A percentile compares a stretch with the other conserved stretches of the same genome.
Conservation (phyloP, 352 stramenopile species). For the Phytophthora constricta region DNA sequence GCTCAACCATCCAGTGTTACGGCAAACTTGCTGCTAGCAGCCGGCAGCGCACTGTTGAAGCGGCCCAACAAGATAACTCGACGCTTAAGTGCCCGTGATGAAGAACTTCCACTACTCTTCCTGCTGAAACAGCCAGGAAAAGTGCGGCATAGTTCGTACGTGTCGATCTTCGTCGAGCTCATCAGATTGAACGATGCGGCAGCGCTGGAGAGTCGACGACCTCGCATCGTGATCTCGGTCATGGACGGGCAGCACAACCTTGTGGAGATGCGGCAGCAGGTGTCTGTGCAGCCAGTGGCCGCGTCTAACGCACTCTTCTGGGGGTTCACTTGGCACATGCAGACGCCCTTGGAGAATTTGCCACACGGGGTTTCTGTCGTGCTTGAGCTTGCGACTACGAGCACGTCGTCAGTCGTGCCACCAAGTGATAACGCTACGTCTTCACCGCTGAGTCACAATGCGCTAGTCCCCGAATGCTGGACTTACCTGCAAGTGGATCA, state of each 20-base stretch:
- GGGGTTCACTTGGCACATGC: constrained; percentile 93
- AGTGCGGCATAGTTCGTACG: constrained; percentile 81
- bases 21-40: constrained; percentile 18
- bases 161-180: constrained; percentile 83
- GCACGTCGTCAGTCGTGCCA: constrained; percentile 49
- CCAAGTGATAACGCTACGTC: constrained; percentile 33
- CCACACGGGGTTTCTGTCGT: constrained; percentile 74
- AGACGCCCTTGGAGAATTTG: constrained; percentile 93
- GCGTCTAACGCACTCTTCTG: constrained; percentile 71
- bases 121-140: constrained; percentile 77
- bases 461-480: constrained; percentile 78
- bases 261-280: constrained; percentile 81
- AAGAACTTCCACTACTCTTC: constrained; percentile 62
- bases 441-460: constrained; percentile 42
- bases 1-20: constrained; percentile 8
- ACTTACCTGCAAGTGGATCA: constrained; percentile 86
- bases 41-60: constrained; percentile 27
- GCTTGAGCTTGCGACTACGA: constrained; percentile 73
- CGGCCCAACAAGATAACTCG: constrained; percentile 29
- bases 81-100: constrained; percentile 30
- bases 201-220: constrained; percentile 48
- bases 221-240: constrained; percentile 76
- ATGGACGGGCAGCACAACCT: constrained; percentile 69
- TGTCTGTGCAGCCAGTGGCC: constrained; percentile 70
- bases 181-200: constrained; percentile 62